These are phyloP conservation scores for Cyclotella kingstonii DNA, from an alignment of 108 stramenopile genomes.

Conservation along the genomic window DNA sequence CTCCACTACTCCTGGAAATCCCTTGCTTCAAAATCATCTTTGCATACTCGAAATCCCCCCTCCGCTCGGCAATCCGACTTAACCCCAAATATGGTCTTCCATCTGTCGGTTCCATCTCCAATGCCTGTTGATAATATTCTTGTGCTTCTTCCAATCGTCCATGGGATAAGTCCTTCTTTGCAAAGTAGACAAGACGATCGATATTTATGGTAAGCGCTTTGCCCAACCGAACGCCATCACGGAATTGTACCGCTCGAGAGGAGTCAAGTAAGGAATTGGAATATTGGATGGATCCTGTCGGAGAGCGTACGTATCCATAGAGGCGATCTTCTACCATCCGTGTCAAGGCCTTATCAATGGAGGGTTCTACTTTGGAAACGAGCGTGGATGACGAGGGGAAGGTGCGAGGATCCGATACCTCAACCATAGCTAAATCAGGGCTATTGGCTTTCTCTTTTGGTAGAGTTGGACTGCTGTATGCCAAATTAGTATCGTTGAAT, in stretches of 20 bases:
- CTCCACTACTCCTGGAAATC: slow-evolving; percentile 44
- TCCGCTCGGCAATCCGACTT: slow-evolving; percentile 69
- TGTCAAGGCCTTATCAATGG: slow-evolving; percentile 61
- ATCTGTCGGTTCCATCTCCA: slow-evolving; percentile 71
- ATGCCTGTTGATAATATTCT: slow-evolving; percentile 54
- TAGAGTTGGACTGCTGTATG: too few species aligned
- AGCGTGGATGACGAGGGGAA: too few species aligned
- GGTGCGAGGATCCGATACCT: too few species aligned
- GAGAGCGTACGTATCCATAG: slow-evolving; percentile 61
- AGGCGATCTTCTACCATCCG: slow-evolving; percentile 78
- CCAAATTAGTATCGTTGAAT: too few species aligned
- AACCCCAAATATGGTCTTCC: slow-evolving; percentile 85
- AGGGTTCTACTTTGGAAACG: slow-evolving; percentile 14
- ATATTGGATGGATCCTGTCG: slow-evolving; percentile 51
- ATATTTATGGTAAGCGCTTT: slow-evolving; percentile 71
- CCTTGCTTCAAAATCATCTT: slow-evolving; percentile 56
- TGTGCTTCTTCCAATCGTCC: slow-evolving; percentile 66
- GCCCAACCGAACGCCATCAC: slow-evolving; percentile 68
- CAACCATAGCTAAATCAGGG: too few species aligned
- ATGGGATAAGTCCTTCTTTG: slow-evolving; percentile 65
- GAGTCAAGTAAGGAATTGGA: slow-evolving; percentile 73
- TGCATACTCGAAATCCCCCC: slow-evolving; percentile 72
- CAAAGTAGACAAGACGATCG: slow-evolving; percentile 68
- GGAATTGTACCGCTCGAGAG: slow-evolving; percentile 69
- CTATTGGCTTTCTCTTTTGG: background rate